Evolutionary conservation across 2,329 filamentous ascomycete species (phyloP).

Genomic region (Diaporthe batatas): DNA sequence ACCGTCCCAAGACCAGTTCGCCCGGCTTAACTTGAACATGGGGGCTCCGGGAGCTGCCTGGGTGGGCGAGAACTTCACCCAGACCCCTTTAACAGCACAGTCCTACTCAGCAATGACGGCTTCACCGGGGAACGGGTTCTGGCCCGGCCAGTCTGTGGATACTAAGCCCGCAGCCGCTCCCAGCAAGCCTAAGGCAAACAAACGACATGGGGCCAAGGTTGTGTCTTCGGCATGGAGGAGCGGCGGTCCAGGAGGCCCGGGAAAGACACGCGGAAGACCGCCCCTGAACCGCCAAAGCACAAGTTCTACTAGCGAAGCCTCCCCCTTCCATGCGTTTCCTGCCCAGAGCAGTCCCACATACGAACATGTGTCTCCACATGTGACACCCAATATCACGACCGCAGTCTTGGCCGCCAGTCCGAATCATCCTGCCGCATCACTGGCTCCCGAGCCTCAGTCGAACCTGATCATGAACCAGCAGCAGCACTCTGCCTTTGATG

Average conservation of each 20-base stretch:
- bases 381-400: slow-evolving; percentile 10
- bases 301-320: slow-evolving; percentile 56
- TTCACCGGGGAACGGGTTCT: slow-evolving; percentile 64
- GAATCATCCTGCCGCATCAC: slow-evolving; percentile 3
- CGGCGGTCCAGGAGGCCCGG: slow-evolving; percentile 70
- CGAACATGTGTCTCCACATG: slow-evolving; percentile 33
- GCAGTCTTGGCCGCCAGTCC: slow-evolving; percentile 23
- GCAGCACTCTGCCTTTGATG: slow-evolving; percentile 29
- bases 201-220: slow-evolving; percentile 83
- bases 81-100: slow-evolving; percentile 77
- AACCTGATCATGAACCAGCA: slow-evolving; percentile 24
- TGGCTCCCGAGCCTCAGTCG: slow-evolving; percentile 23
- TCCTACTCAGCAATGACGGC: slow-evolving; percentile 85
- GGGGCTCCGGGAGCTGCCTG: slow-evolving; percentile 57
- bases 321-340: slow-evolving; percentile 78
- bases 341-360: slow-evolving; percentile 57
- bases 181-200: slow-evolving; percentile 65
- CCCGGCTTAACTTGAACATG: slow-evolving; percentile 53
- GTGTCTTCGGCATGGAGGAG: slow-evolving; percentile 93
- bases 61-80: slow-evolving; percentile 65
- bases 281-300: slow-evolving; percentile 71
- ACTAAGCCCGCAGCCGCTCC: slow-evolving; percentile 82
- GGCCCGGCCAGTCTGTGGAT: slow-evolving; percentile 67
- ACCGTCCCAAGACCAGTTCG: slow-evolving; percentile 52
- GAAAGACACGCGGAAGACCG: slow-evolving; percentile 84